Conservation (phyloP, 345 rosid species). For the Eucalyptus globulus region DNA sequence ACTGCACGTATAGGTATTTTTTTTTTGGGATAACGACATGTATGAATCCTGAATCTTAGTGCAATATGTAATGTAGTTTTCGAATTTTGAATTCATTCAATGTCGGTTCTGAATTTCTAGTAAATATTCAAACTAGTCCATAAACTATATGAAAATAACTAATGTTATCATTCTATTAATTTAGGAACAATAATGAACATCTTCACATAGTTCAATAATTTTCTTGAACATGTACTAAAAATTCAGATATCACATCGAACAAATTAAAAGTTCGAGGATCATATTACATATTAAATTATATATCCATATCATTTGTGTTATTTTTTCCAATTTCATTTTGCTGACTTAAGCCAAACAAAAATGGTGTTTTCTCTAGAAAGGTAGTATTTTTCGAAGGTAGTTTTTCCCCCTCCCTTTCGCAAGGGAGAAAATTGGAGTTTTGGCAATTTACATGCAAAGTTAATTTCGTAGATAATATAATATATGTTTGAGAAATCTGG, state of each 20-base stretch:
- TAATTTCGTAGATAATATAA: not conserved
- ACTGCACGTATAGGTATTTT: not conserved
- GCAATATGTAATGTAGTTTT: rapidly evolving
- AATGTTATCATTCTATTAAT: too few relatives aligned
- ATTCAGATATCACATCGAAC: rapidly evolving
- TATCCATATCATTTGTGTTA: too few relatives aligned
- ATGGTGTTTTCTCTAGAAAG: not conserved
- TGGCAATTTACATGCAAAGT: not conserved
- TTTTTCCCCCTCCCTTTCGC: not conserved
- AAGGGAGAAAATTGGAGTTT: not conserved
- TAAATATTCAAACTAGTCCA: too few relatives aligned
- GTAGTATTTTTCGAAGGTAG: not conserved
- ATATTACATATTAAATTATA: too few relatives aligned
- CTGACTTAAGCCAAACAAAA: not conserved
- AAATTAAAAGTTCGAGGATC: too few relatives aligned
- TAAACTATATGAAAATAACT: not conserved
- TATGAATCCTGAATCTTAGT: rapidly evolving
- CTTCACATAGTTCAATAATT: too few relatives aligned
- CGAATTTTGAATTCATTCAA: too few relatives aligned
- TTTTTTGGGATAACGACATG: not conserved
- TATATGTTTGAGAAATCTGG: not conserved
- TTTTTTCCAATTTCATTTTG: not conserved
- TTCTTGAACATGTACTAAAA: not conserved
- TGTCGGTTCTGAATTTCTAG: rapidly evolving
- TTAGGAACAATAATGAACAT: not conserved